Conservation (phyloP, 352 stramenopile genomes). For the Phytophthora sp. region DNA sequence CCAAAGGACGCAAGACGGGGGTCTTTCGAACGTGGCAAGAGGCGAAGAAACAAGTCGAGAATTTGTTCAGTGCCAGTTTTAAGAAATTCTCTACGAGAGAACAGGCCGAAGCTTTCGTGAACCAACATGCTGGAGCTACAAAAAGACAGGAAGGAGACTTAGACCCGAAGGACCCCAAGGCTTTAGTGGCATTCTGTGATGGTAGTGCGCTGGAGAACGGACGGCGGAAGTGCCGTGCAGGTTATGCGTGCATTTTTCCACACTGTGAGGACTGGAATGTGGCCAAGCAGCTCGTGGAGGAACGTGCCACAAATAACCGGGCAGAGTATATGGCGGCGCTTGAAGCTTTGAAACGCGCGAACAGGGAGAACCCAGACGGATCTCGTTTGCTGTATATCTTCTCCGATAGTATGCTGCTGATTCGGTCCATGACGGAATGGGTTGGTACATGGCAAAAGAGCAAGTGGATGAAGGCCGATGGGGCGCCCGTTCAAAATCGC, state of each 20-base stretch:
- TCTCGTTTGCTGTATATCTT: constrained; percentile 68
- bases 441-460: constrained; percentile 65
- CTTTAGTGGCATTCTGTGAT: constrained; percentile 82
- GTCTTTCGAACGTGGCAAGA: constrained; percentile 68
- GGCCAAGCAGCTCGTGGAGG: constrained; percentile 52
- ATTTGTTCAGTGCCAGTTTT: constrained; percentile 56
- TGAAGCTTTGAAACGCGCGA: constrained; percentile 70
- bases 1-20: constrained; percentile 52
- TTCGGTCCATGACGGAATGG: constrained; percentile 84
- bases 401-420: constrained; percentile 81
- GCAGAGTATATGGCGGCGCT: constrained; percentile 65
- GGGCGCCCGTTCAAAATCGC: constrained; percentile 58
- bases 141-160: constrained; percentile 28
- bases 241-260: constrained; percentile 81
- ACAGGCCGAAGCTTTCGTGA: constrained; percentile 61
- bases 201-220: constrained; percentile 75
- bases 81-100: constrained; percentile 61
- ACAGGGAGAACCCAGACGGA: constrained; percentile 49
- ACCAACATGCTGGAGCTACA: constrained; percentile 28
- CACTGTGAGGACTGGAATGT: constrained; percentile 71
- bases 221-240: constrained; percentile 52
- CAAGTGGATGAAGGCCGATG: constrained; percentile 69
- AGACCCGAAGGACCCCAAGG: constrained; percentile 53
- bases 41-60: constrained; percentile 58
- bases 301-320: constrained; percentile 56